These are phyloP conservation scores for Chloromonas sp. DNA, from an alignment of 163 green algal species.

Conservation along the genomic window DNA sequence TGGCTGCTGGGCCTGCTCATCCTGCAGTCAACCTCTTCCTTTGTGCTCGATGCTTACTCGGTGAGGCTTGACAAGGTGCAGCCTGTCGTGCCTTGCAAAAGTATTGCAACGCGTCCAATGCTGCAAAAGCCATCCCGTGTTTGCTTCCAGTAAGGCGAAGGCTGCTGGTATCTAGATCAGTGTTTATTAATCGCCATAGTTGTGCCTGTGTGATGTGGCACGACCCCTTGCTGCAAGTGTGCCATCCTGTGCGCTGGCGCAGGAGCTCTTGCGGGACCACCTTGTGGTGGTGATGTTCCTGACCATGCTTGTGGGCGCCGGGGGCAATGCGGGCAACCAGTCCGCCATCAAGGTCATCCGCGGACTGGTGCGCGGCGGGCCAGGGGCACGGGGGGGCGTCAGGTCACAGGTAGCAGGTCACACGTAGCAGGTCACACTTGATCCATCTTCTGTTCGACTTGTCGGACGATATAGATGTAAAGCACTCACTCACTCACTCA, in stretches of 20 bases:
- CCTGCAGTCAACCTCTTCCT: conserved; percentile 66
- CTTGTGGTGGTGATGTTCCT: conserved; percentile 90
- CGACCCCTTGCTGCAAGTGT: too few species aligned
- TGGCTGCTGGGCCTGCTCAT: conserved; percentile 87
- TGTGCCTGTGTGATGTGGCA: too few species aligned
- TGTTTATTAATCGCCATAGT: too few species aligned
- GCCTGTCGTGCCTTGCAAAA: too few species aligned
- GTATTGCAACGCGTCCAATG: too few species aligned
- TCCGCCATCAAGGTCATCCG: conserved; percentile 87
- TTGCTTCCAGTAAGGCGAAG: too few species aligned
- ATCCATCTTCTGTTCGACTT: too few species aligned
- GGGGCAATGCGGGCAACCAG: conserved; percentile 88
- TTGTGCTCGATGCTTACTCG: conserved; percentile 76
- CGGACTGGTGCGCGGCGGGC: conserved; percentile 43
- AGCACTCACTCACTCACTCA: background rate
- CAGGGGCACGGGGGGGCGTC: background rate
- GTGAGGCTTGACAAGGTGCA: background rate
- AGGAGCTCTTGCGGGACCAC: conserved; percentile 64
- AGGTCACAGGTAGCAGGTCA: background rate
- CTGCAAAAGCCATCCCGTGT: too few species aligned
- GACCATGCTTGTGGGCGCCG: conserved; percentile 76
- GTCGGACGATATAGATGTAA: too few species aligned
- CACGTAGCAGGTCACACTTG: background rate
- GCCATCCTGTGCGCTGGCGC: background rate
- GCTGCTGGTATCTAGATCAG: too few species aligned